Evolutionary conservation across 2,329 filamentous ascomycete species (phyloP), one percentile per base, ranked within the genome.

Genomic region (Paraphaeosphaeria minitans): DNA sequence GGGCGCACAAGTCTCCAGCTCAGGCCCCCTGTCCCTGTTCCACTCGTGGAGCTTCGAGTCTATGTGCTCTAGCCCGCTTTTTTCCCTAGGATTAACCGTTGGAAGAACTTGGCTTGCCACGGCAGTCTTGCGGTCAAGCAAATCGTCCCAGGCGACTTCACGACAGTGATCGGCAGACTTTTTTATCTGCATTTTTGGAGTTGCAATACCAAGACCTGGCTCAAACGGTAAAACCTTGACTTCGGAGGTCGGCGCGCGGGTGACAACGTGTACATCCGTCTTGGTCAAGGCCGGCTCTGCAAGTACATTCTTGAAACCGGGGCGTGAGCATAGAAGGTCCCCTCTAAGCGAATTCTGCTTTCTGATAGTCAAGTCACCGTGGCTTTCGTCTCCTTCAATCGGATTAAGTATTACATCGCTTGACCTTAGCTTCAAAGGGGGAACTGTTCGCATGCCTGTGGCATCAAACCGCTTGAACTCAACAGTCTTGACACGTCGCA

Each of bases 181-280:
- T 3, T 72, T 67, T 7, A 71, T 65, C 24, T 76, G 74, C 66
- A 72, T 75, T 2, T 69, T 75, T 0, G 73, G 70, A 3, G 69
- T 75, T n/a, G 64, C 64, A n/a, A 65, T 59, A 49, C 69, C 63
- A 4, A 54, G 47, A 27, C 29, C 46, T 13, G 46, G 51, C 6
- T 64, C 43, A 13, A 60, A 54, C 19, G 49, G 27, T 3, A 35
- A 12, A 6, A 56, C 55, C 1, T 52, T 55, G 2, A 48, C 22
- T 22, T 22, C 53, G 61, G 56, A 61, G 1, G 64, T 62, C 5
- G 70, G 70, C 16, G 71, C 55, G 35, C 71, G 65, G 3, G 72
- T 66, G 33, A 76, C 63, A 21, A 75, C 68, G 55, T 77, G 74
- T 3, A 77, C 73, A 57, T 75, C 73, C 1, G 75, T 72, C 4